A percentile compares a stretch with the other conserved stretches of the same genome.
These are phyloP conservation scores for Sugiyamaella americana DNA, from an alignment of 805 yeast genomes.

Conservation along the genomic window DNA sequence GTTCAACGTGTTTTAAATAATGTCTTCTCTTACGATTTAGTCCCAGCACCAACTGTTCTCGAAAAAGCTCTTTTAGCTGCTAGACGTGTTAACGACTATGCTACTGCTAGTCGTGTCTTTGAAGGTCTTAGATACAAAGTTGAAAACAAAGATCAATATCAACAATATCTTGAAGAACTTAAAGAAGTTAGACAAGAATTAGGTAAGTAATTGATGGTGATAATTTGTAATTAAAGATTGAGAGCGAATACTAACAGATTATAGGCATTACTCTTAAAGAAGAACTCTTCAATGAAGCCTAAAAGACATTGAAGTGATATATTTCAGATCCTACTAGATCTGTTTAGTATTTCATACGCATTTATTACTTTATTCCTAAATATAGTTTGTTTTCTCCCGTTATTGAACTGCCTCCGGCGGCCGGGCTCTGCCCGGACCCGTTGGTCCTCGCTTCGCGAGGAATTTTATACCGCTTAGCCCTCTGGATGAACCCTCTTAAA, in stretches of 20 bases:
- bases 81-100: slow-evolving; percentile 98
- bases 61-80: slow-evolving; percentile 96
- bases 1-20: slow-evolving; percentile 94
- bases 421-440: no score
- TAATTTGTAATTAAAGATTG: no score
- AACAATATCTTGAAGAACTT: slow-evolving; percentile 92
- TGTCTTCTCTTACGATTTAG: slow-evolving; percentile 96
- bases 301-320: no score
- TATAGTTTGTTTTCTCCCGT: no score
- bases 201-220: slow-evolving; percentile 51
- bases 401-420: no score
- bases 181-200: slow-evolving; percentile 86
- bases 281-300: slow-evolving; percentile 51
- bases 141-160: slow-evolving; percentile 87
- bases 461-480: no score
- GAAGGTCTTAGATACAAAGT: slow-evolving; percentile 95
- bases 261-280: slow-evolving; percentile 85
- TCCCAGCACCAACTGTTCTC: slow-evolving; percentile 94
- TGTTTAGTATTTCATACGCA: no score
- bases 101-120: slow-evolving; percentile 97
- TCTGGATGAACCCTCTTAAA: no score
- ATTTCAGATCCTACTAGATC: no score
- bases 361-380: no score
- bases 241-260: background rate
- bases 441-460: no score